phyloP scores from a whole-genome alignment of 192 early-diverging fungal genomes.

The Gaertneriomyces semiglobifer region DNA sequence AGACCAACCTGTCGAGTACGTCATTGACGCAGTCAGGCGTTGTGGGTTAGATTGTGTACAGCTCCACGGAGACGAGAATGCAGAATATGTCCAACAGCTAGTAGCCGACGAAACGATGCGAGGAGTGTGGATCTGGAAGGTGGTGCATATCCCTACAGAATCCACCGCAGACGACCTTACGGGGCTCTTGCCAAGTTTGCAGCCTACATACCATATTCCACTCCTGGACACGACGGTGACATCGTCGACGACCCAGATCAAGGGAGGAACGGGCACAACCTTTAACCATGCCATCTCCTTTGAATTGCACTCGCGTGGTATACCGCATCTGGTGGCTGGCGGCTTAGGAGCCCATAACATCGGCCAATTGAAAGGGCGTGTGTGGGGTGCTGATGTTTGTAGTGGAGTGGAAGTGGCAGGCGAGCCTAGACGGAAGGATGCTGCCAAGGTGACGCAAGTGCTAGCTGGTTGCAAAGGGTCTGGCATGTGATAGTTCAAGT shows the following conservation, averaged over 20 bases:
- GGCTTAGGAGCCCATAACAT: conserved; percentile 87
- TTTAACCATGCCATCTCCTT: conserved; percentile 88
- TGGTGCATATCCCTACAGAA: conserved; percentile 70
- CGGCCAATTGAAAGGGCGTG: conserved; percentile 62
- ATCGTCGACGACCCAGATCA: conserved; percentile 59
- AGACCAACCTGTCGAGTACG: conserved; percentile 76
- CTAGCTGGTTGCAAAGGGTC: too few relatives aligned
- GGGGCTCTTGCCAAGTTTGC: not conserved
- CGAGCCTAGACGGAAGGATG: conserved; percentile 64
- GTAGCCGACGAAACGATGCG: conserved; percentile 56
- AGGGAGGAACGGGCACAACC: conserved; percentile 75
- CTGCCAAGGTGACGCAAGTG: not conserved
- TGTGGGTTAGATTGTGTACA: conserved; percentile 88
- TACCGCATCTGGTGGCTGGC: conserved; percentile 86
- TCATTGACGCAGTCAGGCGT: conserved; percentile 57
- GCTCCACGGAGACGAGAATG: conserved; percentile 81
- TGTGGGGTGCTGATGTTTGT: conserved; percentile 89
- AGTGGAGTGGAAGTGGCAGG: conserved; percentile 82
- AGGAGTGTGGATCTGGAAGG: conserved; percentile 84
- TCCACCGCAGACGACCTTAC: conserved; percentile 43
- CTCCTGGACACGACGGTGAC: conserved; percentile 51
- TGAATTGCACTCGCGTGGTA: conserved; percentile 42
- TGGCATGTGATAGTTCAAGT: too few relatives aligned
- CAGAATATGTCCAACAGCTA: conserved; percentile 14
- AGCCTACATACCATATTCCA: conserved; percentile 20